Evolutionary conservation across 2,329 filamentous ascomycete genomes (phyloP).

Genomic region (Drechslera avenae): DNA sequence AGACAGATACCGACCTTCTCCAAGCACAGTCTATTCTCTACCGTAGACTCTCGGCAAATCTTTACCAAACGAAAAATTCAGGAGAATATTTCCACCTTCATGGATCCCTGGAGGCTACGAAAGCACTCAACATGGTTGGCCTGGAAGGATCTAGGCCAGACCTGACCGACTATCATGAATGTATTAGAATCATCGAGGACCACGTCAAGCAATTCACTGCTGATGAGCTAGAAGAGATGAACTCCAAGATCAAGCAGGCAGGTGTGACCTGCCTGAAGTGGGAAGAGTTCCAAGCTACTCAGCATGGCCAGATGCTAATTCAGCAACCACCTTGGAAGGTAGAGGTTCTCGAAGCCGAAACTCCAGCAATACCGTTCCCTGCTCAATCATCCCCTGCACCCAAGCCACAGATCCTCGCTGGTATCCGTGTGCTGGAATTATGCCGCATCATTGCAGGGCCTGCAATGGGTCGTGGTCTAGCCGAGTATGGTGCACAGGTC

Average conservation of each 20-base stretch:
- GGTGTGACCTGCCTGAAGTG: constrained; percentile 51
- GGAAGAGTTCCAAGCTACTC: constrained; percentile 48
- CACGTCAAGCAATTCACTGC: constrained; percentile 49
- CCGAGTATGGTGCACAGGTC: constrained; percentile 76
- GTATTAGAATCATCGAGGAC: constrained; percentile 50
- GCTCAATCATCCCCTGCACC: constrained; percentile 47
- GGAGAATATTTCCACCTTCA: constrained; percentile 78
- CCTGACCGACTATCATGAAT: constrained; percentile 55
- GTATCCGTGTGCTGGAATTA: constrained; percentile 74
- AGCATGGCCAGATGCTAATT: constrained; percentile 50
- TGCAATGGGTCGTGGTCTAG: constrained; percentile 71
- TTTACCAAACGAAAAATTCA: constrained; percentile 69
- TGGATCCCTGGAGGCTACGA: constrained; percentile 73
- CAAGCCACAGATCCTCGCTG: constrained; percentile 54
- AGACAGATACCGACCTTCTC: constrained; percentile 72
- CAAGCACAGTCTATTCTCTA: constrained; percentile 73
- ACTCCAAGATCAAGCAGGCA: constrained; percentile 49
- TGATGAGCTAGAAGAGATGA: constrained; percentile 51
- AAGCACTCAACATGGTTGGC: constrained; percentile 72
- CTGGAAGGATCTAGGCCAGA: constrained; percentile 66
- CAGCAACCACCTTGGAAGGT: constrained; percentile 56
- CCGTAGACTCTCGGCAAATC: constrained; percentile 72
- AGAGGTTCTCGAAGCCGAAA: constrained; percentile 56
- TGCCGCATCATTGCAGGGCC: constrained; percentile 78
- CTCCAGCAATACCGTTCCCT: constrained; percentile 57